Base-by-base conservation (phyloP, 352 stramenopile genomes). In the Saprolegnia parasitica region DNA sequence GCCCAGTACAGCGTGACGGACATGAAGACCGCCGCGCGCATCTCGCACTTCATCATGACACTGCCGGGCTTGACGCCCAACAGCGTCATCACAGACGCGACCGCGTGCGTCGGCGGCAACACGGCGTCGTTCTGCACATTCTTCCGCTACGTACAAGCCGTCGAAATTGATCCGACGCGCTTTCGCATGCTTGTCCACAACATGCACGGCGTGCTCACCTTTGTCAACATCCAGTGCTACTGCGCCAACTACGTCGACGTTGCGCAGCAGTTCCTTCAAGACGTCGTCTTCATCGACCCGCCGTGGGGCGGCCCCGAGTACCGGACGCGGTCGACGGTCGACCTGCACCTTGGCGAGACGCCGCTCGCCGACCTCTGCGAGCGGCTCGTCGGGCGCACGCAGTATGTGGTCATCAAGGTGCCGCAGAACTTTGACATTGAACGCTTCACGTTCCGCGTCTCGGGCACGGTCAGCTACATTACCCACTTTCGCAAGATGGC, bases 281-380 rank as follows among this genome's bases (percentile, higher is more conserved):
- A 93, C 61, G 83, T 94, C 49, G 81, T 93, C 47, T 94, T 94
- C 66, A 76, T 94, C 20, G 86, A 94, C 55, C 86, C 86, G 35
- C 86, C 86, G 62, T 94, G 86, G 86, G 86, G 86, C 37, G 86
- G 86, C 9, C 81, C 81, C 0, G 84, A 93, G 71, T 94, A 94
- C 76, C 89, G 89, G 56, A 79, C 88, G 29, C 79, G 84, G 8
- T 76, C 80, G 1, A 82, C 80, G 35, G 80, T 94, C 32, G 82
- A 91, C 58, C 72, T 94, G 1, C 91, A 83, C 37, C 79, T 94
- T 10, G 84, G 78, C 49, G 77, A 78, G 8, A 52, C 81, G 13
- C 83, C 83, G 13, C 76, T 93, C 56, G 78, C 90, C 56, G 77
- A 82, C 16, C 81, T 93, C 57, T 91, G 83, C 58, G 73, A 78